phyloP scores from a whole-genome alignment of 139 green algal species.

The Pleodorina starrii region DNA sequence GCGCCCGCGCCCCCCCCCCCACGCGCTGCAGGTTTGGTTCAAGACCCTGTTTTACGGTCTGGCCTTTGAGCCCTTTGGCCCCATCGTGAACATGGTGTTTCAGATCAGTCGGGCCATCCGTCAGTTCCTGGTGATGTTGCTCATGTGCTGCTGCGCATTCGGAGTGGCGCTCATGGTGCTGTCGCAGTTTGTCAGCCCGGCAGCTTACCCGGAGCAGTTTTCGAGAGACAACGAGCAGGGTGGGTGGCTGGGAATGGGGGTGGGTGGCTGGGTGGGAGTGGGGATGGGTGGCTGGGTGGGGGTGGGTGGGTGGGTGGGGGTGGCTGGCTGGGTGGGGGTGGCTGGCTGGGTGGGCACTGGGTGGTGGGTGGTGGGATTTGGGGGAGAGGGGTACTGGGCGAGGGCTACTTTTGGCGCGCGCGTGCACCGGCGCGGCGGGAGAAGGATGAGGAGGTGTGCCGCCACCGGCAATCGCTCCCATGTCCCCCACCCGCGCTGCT shows the following conservation, averaged over 20 bases:
- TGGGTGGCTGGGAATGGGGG: no score
- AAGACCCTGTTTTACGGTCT: constrained; percentile 64
- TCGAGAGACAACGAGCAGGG: constrained; percentile 1
- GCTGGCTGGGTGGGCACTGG: no score
- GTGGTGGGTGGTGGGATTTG: no score
- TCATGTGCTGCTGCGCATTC: constrained; percentile 57
- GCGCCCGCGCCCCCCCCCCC: no score
- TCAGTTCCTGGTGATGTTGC: constrained; percentile 44
- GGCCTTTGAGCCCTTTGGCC: constrained; percentile 62
- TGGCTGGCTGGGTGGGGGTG: no score
- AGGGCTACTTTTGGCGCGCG: no score
- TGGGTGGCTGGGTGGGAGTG: neutral
- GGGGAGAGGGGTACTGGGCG: no score
- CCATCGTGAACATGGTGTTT: constrained; percentile 63
- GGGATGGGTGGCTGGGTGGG: neutral
- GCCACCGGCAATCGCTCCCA: no score
- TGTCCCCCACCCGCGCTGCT: no score
- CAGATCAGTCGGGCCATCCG: constrained; percentile 51
- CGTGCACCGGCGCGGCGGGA: no score
- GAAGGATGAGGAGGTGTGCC: no score
- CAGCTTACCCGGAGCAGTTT: constrained; percentile 13
- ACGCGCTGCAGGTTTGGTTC: constrained; percentile 31
- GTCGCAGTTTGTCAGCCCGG: constrained; percentile 41
- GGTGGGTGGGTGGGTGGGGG: neutral
- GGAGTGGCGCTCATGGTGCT: constrained; percentile 58